These are phyloP conservation scores for Pseudonitzschia pungens DNA, from an alignment of 108 stramenopile genomes.

Conservation along the genomic window DNA sequence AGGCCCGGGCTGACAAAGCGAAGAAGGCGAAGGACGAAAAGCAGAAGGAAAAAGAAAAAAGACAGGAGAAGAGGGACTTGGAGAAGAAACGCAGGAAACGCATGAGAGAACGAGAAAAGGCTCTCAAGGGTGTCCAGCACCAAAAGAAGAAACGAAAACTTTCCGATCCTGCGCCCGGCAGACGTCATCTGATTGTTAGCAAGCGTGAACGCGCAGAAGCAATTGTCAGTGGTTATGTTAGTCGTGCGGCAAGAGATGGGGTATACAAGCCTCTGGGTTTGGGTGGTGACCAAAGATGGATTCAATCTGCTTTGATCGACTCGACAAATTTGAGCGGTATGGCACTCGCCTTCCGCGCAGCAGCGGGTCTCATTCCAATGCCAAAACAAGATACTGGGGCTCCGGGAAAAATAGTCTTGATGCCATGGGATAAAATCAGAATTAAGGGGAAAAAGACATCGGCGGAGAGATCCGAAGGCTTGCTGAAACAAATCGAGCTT, in stretches of 20 bases:
- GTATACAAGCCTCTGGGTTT: constrained; percentile 47
- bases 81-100: constrained; percentile 71
- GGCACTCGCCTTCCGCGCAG: constrained; percentile 85
- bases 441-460: constrained; percentile 50
- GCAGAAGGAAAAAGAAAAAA: constrained; percentile 46
- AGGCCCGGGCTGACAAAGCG: constrained; percentile 31
- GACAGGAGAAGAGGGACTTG: constrained; percentile 59
- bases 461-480: constrained; percentile 33
- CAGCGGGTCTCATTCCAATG: constrained; percentile 76
- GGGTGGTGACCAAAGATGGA: constrained; percentile 47
- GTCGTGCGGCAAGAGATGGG: constrained; percentile 44
- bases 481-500: constrained; percentile 47
- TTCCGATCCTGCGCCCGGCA: constrained; percentile 26
- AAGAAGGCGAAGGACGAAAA: constrained; percentile 40
- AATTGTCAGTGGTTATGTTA: constrained; percentile 72
- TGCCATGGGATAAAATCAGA: constrained; percentile 77
- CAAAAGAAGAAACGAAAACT: constrained; percentile 53
- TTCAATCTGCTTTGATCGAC: constrained; percentile 67
- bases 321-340: constrained; percentile 73
- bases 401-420: constrained; percentile 26
- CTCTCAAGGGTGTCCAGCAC: constrained; percentile 46
- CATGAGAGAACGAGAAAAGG: constrained; percentile 65
- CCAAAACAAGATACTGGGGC: constrained; percentile 50
- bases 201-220: constrained; percentile 73
- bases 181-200: constrained; percentile 37